Conservation (phyloP, 495 filamentous ascomycete genomes). For the Lichenothelia convexa region DNA sequence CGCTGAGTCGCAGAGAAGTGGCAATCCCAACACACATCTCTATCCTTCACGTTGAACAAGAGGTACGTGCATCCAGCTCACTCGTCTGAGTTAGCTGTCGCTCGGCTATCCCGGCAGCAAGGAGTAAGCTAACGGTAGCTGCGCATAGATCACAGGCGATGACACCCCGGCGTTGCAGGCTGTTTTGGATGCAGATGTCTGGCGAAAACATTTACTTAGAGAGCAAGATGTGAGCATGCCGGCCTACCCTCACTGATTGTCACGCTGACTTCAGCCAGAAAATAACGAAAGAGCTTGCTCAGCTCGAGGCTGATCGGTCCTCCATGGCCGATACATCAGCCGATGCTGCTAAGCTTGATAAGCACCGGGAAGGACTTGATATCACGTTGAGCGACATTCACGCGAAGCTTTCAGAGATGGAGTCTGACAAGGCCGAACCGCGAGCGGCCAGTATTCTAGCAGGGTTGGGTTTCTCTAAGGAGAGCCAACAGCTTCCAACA, state of each 20-base stretch:
- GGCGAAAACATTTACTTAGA: slow-evolving; percentile 84
- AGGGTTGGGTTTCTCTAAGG: slow-evolving; percentile 87
- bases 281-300: slow-evolving; percentile 59
- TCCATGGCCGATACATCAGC: slow-evolving; percentile 70
- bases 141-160: slow-evolving; percentile 66
- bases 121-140: neutral
- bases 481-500: slow-evolving; percentile 81
- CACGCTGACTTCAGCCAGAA: slow-evolving; percentile 33
- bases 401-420: slow-evolving; percentile 89
- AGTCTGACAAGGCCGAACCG: slow-evolving; percentile 94
- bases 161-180: slow-evolving; percentile 92
- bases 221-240: slow-evolving; percentile 57
- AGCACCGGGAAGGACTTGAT: slow-evolving; percentile 77
- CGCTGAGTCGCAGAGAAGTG: slow-evolving; percentile 82
- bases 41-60: slow-evolving; percentile 97
- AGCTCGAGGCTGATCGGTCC: slow-evolving; percentile 61
- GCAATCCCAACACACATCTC: slow-evolving; percentile 92
- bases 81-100: too few relatives aligned
- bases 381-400: slow-evolving; percentile 79
- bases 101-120: too few relatives aligned
- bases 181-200: slow-evolving; percentile 94
- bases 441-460: slow-evolving; percentile 90
- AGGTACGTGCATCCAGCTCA: slow-evolving; percentile 37
- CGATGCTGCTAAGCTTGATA: slow-evolving; percentile 68
- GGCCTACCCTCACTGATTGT: slow-evolving; percentile 9